phyloP scores from a whole-genome alignment of 495 filamentous ascomycete species.

The Hyaloscypha variabilis region DNA sequence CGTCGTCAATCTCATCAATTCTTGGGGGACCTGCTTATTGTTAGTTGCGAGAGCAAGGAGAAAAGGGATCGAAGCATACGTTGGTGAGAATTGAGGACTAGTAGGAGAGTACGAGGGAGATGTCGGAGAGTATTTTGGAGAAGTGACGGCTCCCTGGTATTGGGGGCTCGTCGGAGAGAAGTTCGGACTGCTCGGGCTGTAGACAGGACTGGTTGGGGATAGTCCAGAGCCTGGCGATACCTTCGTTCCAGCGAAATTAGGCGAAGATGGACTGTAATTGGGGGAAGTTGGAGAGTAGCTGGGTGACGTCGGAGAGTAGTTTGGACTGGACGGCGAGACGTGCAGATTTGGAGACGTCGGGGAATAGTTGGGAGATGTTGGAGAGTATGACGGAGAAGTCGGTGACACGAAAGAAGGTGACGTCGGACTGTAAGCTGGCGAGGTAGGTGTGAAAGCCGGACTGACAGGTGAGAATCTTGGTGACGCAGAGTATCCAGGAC shows the following conservation, averaged over 20 bases:
- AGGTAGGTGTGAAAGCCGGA: slow-evolving; percentile 84
- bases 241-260: slow-evolving; percentile 56
- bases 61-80: slow-evolving; percentile 10
- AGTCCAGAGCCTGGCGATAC: slow-evolving; percentile 45
- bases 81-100: slow-evolving; percentile 30
- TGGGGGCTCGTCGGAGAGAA: slow-evolving; percentile 71
- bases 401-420: slow-evolving; percentile 64
- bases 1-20: slow-evolving; percentile 16
- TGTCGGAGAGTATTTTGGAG: slow-evolving; percentile 41
- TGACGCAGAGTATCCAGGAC: slow-evolving; percentile 64
- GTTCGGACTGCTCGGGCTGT: slow-evolving; percentile 34
- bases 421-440: slow-evolving; percentile 65
- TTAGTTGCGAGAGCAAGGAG: neutral
- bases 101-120: slow-evolving; percentile 29
- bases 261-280: slow-evolving; percentile 57
- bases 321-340: slow-evolving; percentile 46
- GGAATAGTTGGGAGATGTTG: slow-evolving; percentile 60
- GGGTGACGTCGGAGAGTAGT: slow-evolving; percentile 54
- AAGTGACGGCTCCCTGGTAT: slow-evolving; percentile 52
- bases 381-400: slow-evolving; percentile 52
- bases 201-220: slow-evolving; percentile 42
- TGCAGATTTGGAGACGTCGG: slow-evolving; percentile 66
- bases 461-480: slow-evolving; percentile 73
- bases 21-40: slow-evolving; percentile 11
- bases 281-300: slow-evolving; percentile 72